Base-by-base conservation (phyloP, 768 basidiomycete genomes). In the Neoboletus brunneissimus region DNA sequence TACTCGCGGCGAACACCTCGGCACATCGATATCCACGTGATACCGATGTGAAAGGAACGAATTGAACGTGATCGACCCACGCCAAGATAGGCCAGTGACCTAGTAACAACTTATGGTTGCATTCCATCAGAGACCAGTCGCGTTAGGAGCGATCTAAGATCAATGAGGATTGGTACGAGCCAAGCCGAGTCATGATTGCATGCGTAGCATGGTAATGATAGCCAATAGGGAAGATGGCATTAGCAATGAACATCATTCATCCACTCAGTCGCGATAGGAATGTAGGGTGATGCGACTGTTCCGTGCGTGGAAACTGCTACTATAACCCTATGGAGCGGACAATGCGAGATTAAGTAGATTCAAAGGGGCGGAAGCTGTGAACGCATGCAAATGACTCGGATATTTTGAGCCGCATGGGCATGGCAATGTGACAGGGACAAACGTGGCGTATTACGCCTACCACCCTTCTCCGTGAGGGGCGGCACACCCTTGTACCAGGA, bases 271-370 rank as follows among this genome's bases (percentile, higher is more conserved):
- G 45, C 52, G 61, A 57, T 34, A 40, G 44, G 46, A 57, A 64
- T 56, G 50, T 34, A 48, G 38, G 16, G n/a, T 50, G 55, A 56
- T 56, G 56, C 40, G 48, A 53, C 32, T 29, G 43, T 56, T 53
- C 43, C 53, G 31, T 43, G 50, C 38, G 29, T 46, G 54, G 58
- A 67, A 58, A 46, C 16, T 7, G 10, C 22, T 45, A 46, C 64
- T 58, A 56, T 69, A 62, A 35, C 67, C 67, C 55, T 34, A 57
- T 62, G 20, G 29, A 60, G 65, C 57, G 52, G 40, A 69, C 65
- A 64, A 65, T 60, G 63, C 60, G 27, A 51, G 22, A 69, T 67
- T 40, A 35, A 48, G 62, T 50, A 64, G 54, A 41, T 49, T 59
- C 48, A 62, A 62, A 53, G 56, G 32, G 38, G 29, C 37, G 38